These are phyloP conservation scores for Triangularia verruculosa DNA, from an alignment of 2,329 filamentous ascomycete species.

Conservation along the genomic window DNA sequence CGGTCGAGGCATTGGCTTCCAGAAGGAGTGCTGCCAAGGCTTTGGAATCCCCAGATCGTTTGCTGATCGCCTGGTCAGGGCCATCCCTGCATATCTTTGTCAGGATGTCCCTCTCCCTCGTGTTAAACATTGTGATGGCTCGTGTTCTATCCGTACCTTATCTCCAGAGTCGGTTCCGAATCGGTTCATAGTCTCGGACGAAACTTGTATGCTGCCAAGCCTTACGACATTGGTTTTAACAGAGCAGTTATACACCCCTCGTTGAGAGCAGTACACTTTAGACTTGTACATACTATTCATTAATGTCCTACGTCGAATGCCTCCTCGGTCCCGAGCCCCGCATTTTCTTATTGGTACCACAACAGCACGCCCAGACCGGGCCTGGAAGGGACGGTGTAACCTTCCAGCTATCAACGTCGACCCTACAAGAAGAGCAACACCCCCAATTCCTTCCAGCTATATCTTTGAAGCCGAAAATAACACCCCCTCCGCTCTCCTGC, in stretches of 20 bases:
- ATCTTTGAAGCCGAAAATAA: no score
- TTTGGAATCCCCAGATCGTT: slow-evolving; percentile 5
- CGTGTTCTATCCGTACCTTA: neutral
- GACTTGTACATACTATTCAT: no score
- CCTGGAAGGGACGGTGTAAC: neutral
- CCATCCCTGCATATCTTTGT: slow-evolving; percentile 8
- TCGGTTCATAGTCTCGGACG: neutral
- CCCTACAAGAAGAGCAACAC: neutral
- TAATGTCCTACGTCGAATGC: no score
- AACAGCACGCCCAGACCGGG: neutral
- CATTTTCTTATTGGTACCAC: neutral
- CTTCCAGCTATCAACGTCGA: neutral
- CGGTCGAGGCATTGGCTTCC: slow-evolving; percentile 4
- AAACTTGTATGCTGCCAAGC: no score
- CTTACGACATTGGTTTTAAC: neutral
- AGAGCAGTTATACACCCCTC: no score
- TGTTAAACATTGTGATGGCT: neutral
- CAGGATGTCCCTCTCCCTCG: slow-evolving; percentile 2
- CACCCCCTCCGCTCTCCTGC: no score
- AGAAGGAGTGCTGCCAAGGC: slow-evolving; percentile 13
- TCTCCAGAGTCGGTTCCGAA: neutral
- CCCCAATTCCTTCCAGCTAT: no score
- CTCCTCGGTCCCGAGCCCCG: neutral
- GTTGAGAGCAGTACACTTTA: no score
- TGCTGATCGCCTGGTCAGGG: slow-evolving; percentile 1